phyloP scores from a whole-genome alignment of 345 rosid genomes.

The Salix purpurea region DNA sequence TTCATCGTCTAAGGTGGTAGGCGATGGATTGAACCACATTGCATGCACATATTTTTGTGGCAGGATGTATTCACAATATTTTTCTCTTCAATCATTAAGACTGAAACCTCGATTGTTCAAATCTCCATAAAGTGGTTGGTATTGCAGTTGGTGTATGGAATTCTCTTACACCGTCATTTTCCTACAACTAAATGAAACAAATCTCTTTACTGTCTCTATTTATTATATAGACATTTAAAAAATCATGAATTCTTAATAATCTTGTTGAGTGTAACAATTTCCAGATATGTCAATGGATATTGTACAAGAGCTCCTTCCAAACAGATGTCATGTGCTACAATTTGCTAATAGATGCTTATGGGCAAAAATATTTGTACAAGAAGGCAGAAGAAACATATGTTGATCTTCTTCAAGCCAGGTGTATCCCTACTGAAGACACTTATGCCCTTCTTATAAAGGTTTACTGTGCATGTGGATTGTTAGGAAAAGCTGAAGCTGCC shows the following conservation, averaged over 20 bases:
- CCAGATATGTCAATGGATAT: conserved; percentile 84
- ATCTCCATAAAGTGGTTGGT: no score
- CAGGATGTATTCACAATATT: no score
- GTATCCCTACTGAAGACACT: conserved; percentile 85
- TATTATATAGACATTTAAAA: background rate
- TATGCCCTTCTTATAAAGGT: conserved; percentile 80
- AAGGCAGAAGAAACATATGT: conserved; percentile 68
- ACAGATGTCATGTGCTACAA: conserved; percentile 84
- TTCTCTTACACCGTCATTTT: no score
- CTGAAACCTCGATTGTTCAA: no score
- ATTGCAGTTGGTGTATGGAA: no score
- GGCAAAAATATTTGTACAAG: conserved; percentile 52
- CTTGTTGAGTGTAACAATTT: conserved; percentile 10
- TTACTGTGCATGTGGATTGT: conserved; percentile 58
- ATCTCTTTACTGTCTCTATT: background rate
- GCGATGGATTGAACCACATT: background rate
- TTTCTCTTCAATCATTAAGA: no score
- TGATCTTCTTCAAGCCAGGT: conserved; percentile 67
- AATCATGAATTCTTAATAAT: background rate
- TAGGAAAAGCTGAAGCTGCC: conserved; percentile 67
- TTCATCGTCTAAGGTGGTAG: no score
- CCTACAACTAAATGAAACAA: background rate
- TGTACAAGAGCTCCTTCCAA: conserved; percentile 72
- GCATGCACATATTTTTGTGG: background rate
- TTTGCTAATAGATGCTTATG: conserved; percentile 86